Conservation (phyloP, 768 basidiomycete genomes). For the Symmetrospora coprosmae region DNA sequence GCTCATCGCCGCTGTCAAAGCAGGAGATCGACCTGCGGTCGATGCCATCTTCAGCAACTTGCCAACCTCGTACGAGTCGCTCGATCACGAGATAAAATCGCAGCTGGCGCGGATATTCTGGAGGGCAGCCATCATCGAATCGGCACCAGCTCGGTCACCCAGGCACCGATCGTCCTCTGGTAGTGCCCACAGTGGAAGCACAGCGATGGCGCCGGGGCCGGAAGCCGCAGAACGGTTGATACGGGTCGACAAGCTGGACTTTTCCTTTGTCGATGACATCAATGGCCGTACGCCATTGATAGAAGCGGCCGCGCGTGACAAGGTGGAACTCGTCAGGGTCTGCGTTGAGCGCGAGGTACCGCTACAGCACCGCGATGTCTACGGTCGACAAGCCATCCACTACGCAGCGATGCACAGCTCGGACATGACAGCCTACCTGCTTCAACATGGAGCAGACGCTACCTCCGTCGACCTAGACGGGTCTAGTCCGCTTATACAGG, state of each 20-base stretch:
- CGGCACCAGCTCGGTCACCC: too few relatives aligned
- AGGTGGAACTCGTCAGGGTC: conserved; percentile 57
- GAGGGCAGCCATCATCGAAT: conserved; percentile 75
- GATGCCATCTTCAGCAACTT: conserved; percentile 69
- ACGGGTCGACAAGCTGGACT: conserved; percentile 60
- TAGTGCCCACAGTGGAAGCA: neutral
- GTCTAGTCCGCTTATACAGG: conserved; percentile 84
- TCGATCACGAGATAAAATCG: conserved; percentile 46
- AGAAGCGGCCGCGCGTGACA: conserved; percentile 77
- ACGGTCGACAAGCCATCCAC: conserved; percentile 84
- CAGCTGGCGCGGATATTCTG: conserved; percentile 85
- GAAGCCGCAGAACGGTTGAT: conserved; percentile 56
- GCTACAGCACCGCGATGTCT: conserved; percentile 65
- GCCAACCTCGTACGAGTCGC: conserved; percentile 30
- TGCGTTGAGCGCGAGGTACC: conserved; percentile 61
- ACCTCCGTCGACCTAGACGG: conserved; percentile 77
- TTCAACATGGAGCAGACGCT: conserved; percentile 53
- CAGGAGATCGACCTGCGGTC: conserved; percentile 70
- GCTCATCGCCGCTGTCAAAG: conserved; percentile 33
- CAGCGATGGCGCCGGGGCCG: too few relatives aligned
- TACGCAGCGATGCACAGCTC: conserved; percentile 72
- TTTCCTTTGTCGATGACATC: conserved; percentile 86
- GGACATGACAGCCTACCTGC: conserved; percentile 50
- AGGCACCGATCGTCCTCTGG: neutral
- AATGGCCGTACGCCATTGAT: conserved; percentile 88